Base-by-base conservation (phyloP, 805 yeast genomes). In the Saccharomycodes ludwigii region DNA sequence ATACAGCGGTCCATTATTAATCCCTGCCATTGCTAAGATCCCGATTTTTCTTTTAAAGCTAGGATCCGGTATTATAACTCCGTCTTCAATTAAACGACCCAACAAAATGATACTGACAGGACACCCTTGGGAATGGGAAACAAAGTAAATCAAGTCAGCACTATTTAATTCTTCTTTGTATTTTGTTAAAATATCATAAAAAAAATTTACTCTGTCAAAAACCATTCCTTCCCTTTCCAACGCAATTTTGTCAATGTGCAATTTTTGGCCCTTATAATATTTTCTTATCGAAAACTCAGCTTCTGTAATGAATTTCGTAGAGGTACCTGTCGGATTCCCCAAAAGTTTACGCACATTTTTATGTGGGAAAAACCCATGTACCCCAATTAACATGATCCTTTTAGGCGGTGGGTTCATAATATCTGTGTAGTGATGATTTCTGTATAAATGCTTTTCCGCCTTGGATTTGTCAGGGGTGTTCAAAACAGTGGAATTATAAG, bases 311-410 rank as follows among this genome's bases (percentile, higher is more conserved):
- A 88, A 91, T 49, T 79, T 78, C 28, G 78, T 65, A 0, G 97
- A 88, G 0, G 98, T 88, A 0, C 98, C 98, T 14, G 93, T 91
- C 4, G 98, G 98, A 40, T 86, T 85, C 2, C 98, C 98, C 31
- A 88, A 75, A 11, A 88, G 47, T 1, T 94, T 85, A 31, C 98
- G 59, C 7, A 91, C 63, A 66, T 84, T 75, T 40, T 69, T 72
- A 2, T 84, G 80, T 0, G 98, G 98, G 59, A 91, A 88, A 48
- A 86, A 88, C 1, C 98, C 98, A 58, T 88, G 98, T 2, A 88
- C 86, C 0, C 98, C 98, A 36, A 88, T 73, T 21, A 91, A 78
- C 19, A 88, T 66, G 0, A 81, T 81, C 40, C 74, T 72, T 35
- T 70, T 68, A 22, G 71, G 61, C 8, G n/a, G n/a, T 37, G 34